Evolutionary conservation across 441 rosid species (phyloP), one percentile per base, ranked within the genome.

Genomic region (Erodium moschatum): DNA sequence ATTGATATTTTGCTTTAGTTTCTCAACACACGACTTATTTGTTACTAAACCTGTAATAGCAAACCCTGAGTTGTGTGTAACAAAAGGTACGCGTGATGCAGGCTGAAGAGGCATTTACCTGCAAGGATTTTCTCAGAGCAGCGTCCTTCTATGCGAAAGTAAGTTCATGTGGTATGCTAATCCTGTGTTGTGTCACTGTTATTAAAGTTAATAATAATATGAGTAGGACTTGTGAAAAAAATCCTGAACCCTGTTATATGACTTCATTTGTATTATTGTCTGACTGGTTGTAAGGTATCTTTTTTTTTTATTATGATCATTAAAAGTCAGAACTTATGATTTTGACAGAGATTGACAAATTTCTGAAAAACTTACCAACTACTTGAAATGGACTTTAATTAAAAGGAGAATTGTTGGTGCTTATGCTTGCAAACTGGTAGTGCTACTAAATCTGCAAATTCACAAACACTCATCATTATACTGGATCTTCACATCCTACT

Each of bases 61-160:
- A 4, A 18, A 40, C 68, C 68, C 44, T 70, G 40, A 56, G 67
- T 68, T 67, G 12, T 71, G 33, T 74, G 7, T 76, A 72, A 76
- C 72, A 73, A 66, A 76, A 71, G 66, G 77, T 65, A 56, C 70
- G 74, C 76, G 67, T 80, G 75, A 68, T 84, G 84, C 90, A 95
- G 99, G 99, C 97, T 68, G 99, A 95, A 84, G 80, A 84, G 75
- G 98, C 96, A 71, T 95, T 92, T 76, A 24, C 82, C 77, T 69
- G 85, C 76, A 90, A 85, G 85, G 99, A 95, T 69, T 95, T 87
- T 79, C 85, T 82, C 66, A 84, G 97, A 80, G 98, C 97, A 71
- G 91, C 98, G 78, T 90, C 99, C 54, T 95, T 95, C 81, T 90
- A 87, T 75, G 91, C 99, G 74, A 92, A 95, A 81, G 99, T 92